Evolutionary conservation across 257 asterid genomes (phyloP).

Genomic region (Solanum rostratum): DNA sequence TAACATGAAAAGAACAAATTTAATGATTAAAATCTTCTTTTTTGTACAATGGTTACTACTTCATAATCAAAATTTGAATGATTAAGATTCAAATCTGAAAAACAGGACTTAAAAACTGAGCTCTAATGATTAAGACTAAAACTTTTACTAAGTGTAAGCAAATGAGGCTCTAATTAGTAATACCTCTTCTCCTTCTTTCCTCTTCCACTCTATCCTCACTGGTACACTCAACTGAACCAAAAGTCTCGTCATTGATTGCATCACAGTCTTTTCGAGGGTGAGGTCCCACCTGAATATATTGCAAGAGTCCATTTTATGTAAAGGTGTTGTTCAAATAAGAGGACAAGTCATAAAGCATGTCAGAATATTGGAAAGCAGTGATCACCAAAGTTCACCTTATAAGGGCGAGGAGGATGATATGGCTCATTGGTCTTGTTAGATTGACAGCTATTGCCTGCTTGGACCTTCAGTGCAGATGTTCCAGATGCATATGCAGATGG

Average conservation of each 20-base stretch:
- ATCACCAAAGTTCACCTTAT: constrained; percentile 43
- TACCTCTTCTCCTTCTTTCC: constrained; percentile 92
- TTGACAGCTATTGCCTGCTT: constrained; percentile 45
- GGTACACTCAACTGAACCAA: constrained; percentile 68
- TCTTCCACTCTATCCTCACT: constrained; percentile 81
- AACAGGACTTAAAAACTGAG: not conserved
- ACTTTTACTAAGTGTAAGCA: not conserved
- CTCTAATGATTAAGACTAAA: not conserved
- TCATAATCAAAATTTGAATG: not conserved
- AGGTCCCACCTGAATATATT: constrained; percentile 56
- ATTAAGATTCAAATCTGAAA: not conserved
- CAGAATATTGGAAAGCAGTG: not conserved
- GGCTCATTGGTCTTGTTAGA: constrained; percentile 67
- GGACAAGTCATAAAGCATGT: not conserved
- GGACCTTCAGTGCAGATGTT: constrained; percentile 41
- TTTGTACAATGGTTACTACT: not conserved
- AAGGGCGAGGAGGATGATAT: constrained; percentile 97
- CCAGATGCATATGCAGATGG: constrained; percentile 66
- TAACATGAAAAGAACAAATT: not conserved
- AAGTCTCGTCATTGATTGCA: constrained; percentile 70
- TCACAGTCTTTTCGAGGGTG: constrained; percentile 57
- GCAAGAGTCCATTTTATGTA: not conserved
- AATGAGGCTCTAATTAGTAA: not conserved
- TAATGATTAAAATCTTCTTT: not conserved
- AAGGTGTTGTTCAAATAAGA: not conserved